Conservation (phyloP, 1,284 basidiomycete genomes). For the Sanghuangporus sanghuang region DNA sequence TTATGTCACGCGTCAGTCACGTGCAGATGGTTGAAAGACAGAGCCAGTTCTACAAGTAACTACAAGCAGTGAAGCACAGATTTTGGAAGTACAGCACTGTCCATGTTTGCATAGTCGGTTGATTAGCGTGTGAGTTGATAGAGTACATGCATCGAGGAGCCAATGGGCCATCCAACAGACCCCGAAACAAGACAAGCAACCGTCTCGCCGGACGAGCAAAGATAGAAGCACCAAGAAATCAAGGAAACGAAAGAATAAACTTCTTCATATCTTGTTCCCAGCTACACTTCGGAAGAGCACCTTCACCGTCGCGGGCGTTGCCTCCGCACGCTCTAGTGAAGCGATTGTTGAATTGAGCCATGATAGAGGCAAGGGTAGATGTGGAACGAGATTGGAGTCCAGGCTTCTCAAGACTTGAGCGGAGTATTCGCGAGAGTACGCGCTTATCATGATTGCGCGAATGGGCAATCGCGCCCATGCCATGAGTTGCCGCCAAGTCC, state of each 20-base stretch:
- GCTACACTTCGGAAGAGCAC: slow-evolving; percentile 44
- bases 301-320: slow-evolving; percentile 28
- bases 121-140: too few species aligned
- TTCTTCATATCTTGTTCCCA: slow-evolving; percentile 59
- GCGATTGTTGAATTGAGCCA: slow-evolving; percentile 29
- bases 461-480: background rate
- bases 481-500: background rate
- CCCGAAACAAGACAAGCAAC: background rate
- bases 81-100: background rate
- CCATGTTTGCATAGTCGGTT: too few species aligned
- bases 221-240: background rate
- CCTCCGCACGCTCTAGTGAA: slow-evolving; percentile 47
- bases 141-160: background rate
- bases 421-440: background rate
- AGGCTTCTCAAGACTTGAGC: slow-evolving; percentile 14
- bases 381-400: background rate
- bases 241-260: slow-evolving; percentile 60
- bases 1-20: slow-evolving; percentile 1
- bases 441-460: background rate
- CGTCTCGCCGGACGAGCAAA: background rate
- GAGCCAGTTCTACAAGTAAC: background rate
- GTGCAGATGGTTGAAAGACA: too few species aligned
- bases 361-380: slow-evolving; percentile 22
- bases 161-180: background rate
- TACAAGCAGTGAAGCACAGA: too few species aligned